These are phyloP conservation scores for Pyrus pyrifolia DNA, from an alignment of 306 rosid species.

Conservation along the genomic window DNA sequence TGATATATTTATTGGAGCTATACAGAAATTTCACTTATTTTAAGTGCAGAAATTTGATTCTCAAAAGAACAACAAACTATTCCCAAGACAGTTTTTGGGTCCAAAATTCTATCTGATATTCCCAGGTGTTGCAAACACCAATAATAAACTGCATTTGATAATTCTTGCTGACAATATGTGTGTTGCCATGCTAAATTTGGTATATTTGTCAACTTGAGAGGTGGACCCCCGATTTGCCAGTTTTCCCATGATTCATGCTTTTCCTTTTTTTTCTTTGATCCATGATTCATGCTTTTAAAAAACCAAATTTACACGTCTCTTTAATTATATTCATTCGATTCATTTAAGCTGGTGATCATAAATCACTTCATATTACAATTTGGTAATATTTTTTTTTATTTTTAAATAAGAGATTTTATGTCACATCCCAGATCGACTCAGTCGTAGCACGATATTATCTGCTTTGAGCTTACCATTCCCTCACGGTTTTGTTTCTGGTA, in stretches of 20 bases:
- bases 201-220: not conserved
- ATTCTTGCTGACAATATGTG: not conserved
- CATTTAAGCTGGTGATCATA: too few species aligned
- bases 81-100: not conserved
- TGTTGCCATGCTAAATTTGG: not conserved
- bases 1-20: too few species aligned
- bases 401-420: too few species aligned
- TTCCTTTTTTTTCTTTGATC: not conserved
- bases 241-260: not conserved
- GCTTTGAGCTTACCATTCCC: too few species aligned
- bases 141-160: not conserved
- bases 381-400: too few species aligned
- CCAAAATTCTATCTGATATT: not conserved
- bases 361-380: too few species aligned
- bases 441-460: too few species aligned
- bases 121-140: conserved; percentile 7
- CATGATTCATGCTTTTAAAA: not conserved
- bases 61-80: conserved; percentile 6
- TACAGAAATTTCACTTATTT: too few species aligned
- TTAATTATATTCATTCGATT: too few species aligned
- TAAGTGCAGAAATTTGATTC: too few species aligned
- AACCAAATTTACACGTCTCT: not conserved
- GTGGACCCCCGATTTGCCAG: not conserved
- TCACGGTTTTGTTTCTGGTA: too few species aligned
- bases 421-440: too few species aligned